Base-by-base conservation (phyloP, 2,329 filamentous ascomycete species). In the Clarireedia monteithiana region DNA sequence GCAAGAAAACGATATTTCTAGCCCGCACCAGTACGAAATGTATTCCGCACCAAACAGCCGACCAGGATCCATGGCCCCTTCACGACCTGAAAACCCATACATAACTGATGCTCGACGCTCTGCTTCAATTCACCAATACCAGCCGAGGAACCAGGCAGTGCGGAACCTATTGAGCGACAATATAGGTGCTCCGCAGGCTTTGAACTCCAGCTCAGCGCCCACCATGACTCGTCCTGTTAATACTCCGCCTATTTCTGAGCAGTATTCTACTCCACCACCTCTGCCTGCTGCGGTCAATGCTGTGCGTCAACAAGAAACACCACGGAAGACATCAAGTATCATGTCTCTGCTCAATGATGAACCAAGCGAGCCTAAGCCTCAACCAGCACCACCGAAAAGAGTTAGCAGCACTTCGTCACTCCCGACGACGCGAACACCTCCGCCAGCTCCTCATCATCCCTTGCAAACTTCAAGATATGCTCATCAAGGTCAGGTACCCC, bases 311-410 rank as follows among this genome's bases (percentile, higher is more conserved):
- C 74, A 73, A 39, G 68, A 74, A 2, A 67, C 70, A 2, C 78
- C 80, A 61, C 75, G 78, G n/a, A 85, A 84, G 71, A 83, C 77
- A 6, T 84, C 81, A 14, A 85, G 73, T 60, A 76, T 86, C 59
- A 83, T 84, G 77, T 80, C 81, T 0, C 68, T 86, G 58, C 72
- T 86, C 3, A 80, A 84, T 59, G 66, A 68, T 52, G 82, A 84
- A 53, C 71, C 76, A 6, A 75, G 75, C n/a, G 69, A 74, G 1
- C 71, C 74, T 50, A 71, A 72, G 0, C 74, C 64, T 38, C 55
- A 62, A 38, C 60, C 54, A 20, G 15, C 48, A 6, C 17, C 42
- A 9, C 40, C 59, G 6, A 67, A 68, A 51, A 61, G 66, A 46
- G 59, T 63, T 10, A 63, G 58, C 30, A 66, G 65, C 53, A 58